Evolutionary conservation across 441 rosid genomes (phyloP), one percentile per base, ranked within the genome.

Genomic region (Euphorbia celastroides): DNA sequence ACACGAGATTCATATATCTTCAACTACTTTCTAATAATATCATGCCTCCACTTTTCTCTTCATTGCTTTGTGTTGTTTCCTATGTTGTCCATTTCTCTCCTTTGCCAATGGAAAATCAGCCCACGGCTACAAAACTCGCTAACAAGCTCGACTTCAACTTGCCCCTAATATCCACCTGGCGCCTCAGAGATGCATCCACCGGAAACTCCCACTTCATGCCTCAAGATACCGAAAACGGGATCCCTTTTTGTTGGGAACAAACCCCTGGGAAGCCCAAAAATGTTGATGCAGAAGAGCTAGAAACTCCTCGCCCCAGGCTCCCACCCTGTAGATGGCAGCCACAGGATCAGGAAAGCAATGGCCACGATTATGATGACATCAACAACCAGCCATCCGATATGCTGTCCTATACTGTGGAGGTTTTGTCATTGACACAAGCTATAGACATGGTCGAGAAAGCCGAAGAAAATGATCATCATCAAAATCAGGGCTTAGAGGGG

Each of bases 181-280:
- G 88, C 19, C 84, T 69, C 2, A 67, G 64, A 2, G 61, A 76
- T 26, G 68, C n/a, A 69, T 20, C 51, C 57, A 12, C 56, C 27
- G 20, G 70, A 17, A 69, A 36, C 32, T 66, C 79, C 20, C 79
- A 5, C 25, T 70, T 34, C 52, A 65, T 68, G 20, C 65, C 50
- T 42, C 74, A 20, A 70, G 84, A 81, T 59, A 22, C 77, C 5
- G 64, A 75, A 4, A 54, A 77, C 13, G 66, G 87, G 57, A 80
- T 93, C 58, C 99, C 97, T 0, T 90, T 93, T 66, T 86, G 87
- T 28, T 90, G 99, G 97, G 99, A 93, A 75, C 84, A 82, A 13
- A 77, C 84, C 75, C 96, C 99, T 0, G 99, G 97, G 1, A 80
- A 74, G 81, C 99, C 96, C 38, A 88, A 86, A 70, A 69, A 75